Evolutionary conservation across 164 flowering plant species (phyloP).

Genomic region (Piper betle): DNA sequence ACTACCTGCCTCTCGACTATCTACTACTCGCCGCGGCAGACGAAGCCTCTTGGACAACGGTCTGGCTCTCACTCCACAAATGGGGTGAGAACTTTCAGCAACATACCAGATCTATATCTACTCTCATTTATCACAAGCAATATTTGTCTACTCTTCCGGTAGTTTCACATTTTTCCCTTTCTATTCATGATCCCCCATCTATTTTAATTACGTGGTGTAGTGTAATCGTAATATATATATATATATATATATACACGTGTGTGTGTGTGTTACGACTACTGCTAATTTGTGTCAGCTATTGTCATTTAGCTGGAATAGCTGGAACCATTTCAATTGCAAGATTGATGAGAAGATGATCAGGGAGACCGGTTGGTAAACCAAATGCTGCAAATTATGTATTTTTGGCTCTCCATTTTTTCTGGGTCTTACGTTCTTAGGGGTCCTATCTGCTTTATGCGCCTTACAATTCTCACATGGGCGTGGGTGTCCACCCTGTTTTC

Average conservation of each 20-base stretch:
- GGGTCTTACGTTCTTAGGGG: no score
- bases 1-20: neutral
- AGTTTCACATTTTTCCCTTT: neutral
- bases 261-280: neutral
- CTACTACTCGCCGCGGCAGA: neutral
- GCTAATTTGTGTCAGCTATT: neutral
- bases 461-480: neutral
- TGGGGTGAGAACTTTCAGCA: slow-evolving; percentile 18
- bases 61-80: slow-evolving; percentile 26
- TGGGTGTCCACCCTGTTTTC: neutral
- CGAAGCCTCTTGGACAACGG: slow-evolving; percentile 22
- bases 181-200: neutral
- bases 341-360: slow-evolving; percentile 9
- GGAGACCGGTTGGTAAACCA: slow-evolving; percentile 4
- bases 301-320: slow-evolving; percentile 11
- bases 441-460: no score
- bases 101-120: neutral
- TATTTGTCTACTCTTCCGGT: neutral
- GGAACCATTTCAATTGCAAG: slow-evolving; percentile 9
- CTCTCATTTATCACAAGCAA: neutral
- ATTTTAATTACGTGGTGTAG: neutral
- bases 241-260: neutral
- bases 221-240: no score
- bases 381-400: neutral
- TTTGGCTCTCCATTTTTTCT: neutral